phyloP scores from a whole-genome alignment of 345 rosid genomes.

The Salix arbutifolia region DNA sequence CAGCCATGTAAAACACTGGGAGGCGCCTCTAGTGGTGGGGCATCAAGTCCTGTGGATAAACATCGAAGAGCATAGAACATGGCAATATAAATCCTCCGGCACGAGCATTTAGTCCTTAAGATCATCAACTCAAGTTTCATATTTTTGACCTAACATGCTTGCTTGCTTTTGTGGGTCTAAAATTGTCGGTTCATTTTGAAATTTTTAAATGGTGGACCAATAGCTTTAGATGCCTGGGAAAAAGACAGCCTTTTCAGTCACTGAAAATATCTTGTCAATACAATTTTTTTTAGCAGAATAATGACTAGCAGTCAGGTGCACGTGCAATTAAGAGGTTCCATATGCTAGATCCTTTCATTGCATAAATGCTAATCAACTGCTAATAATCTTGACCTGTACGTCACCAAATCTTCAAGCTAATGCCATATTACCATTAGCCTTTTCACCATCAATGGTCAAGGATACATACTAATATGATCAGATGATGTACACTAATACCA shows the following conservation, averaged over 20 bases:
- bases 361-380: too few relatives aligned
- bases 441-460: too few relatives aligned
- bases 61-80: neutral
- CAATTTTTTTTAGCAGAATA: neutral
- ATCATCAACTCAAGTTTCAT: neutral
- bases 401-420: too few relatives aligned
- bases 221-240: neutral
- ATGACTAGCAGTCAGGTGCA: neutral
- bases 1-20: neutral
- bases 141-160: neutral
- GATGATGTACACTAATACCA: too few relatives aligned
- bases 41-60: neutral
- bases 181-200: neutral
- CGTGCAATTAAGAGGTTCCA: too few relatives aligned
- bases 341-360: too few relatives aligned
- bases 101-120: neutral
- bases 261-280: neutral
- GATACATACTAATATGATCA: too few relatives aligned
- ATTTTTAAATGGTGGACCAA: neutral
- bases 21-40: neutral
- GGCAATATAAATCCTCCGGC: neutral
- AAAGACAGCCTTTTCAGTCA: neutral
- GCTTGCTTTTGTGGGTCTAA: neutral
- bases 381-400: too few relatives aligned
- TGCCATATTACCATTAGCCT: too few relatives aligned